Conservation (phyloP, 768 basidiomycete species). For the Mycena indigotica region DNA sequence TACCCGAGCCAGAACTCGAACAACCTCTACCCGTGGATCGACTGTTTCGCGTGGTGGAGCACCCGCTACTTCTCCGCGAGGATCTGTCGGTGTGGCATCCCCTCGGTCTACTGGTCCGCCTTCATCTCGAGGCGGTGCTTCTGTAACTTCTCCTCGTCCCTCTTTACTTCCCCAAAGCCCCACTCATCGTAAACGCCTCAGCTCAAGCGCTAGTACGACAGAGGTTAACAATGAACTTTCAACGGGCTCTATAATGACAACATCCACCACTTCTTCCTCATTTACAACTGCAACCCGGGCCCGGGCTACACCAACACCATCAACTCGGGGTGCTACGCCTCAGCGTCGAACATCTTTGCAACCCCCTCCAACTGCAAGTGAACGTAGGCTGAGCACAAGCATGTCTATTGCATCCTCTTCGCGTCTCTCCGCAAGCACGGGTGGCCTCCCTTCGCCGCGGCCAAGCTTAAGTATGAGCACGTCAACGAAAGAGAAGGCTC, state of each 20-base stretch:
- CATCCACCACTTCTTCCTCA: slow-evolving; percentile 14
- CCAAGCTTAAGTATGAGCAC: slow-evolving; percentile 11
- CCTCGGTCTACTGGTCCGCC: slow-evolving; percentile 1
- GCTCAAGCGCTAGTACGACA: slow-evolving; percentile 11
- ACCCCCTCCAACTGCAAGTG: slow-evolving; percentile 15
- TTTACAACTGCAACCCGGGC: slow-evolving; percentile 22
- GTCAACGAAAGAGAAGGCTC: slow-evolving; percentile 7
- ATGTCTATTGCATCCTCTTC: neutral
- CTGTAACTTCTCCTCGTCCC: neutral
- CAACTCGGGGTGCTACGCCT: slow-evolving; percentile 8
- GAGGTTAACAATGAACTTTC: slow-evolving; percentile 19
- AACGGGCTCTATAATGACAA: slow-evolving; percentile 7
- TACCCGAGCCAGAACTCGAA: neutral
- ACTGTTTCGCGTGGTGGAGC: slow-evolving; percentile 2
- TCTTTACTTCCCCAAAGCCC: slow-evolving; percentile 19
- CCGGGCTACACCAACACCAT: slow-evolving; percentile 20
- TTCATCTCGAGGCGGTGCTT: slow-evolving; percentile 3
- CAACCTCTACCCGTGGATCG: slow-evolving; percentile 1
- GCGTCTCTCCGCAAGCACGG: slow-evolving; percentile 8
- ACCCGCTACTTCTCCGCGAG: slow-evolving; percentile 6
- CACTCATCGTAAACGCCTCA: slow-evolving; percentile 18
- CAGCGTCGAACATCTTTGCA: slow-evolving; percentile 21
- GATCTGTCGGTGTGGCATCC: neutral
- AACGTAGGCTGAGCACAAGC: slow-evolving; percentile 16
- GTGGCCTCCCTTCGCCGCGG: neutral